Evolutionary conservation across 2,329 filamentous ascomycete species (phyloP).

Genomic region (Xylariaceae sp.): DNA sequence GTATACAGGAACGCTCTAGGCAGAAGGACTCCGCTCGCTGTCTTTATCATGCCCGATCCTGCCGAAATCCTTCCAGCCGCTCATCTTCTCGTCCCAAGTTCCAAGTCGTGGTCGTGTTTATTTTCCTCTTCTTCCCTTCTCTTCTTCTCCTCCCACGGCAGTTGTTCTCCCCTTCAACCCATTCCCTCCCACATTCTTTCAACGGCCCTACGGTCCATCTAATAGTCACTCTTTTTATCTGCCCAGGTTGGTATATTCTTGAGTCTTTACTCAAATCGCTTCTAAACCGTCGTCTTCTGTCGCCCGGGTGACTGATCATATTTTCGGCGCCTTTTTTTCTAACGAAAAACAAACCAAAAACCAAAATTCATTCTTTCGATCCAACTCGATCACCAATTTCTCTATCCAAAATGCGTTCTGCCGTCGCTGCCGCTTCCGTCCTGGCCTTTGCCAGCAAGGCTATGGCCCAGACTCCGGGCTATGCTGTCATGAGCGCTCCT

Average conservation of each 20-base stretch:
- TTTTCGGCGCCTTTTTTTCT: background rate
- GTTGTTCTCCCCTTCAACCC: background rate
- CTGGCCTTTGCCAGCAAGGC: constrained; percentile 48
- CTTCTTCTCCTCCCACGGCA: background rate
- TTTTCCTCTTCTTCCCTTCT: background rate
- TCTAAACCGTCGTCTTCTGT: background rate
- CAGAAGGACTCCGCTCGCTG: no score
- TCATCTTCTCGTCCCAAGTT: background rate
- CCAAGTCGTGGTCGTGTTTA: background rate
- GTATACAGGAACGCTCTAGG: no score
- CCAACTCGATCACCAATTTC: background rate
- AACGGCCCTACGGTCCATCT: background rate
- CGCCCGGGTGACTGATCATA: background rate
- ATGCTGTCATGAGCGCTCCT: constrained; percentile 50
- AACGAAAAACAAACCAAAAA: background rate
- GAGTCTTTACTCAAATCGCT: background rate
- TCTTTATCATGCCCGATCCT: background rate
- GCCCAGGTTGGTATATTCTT: background rate
- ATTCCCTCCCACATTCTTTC: background rate
- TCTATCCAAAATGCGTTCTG: constrained; percentile 51
- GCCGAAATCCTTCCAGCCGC: background rate
- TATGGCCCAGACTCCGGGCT: constrained; percentile 50
- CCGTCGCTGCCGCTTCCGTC: constrained; percentile 42
- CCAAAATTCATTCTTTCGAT: background rate
- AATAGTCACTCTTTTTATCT: background rate